These are phyloP conservation scores for Epichloe brachyelytri DNA, from an alignment of 2,329 filamentous ascomycete genomes.

Conservation along the genomic window DNA sequence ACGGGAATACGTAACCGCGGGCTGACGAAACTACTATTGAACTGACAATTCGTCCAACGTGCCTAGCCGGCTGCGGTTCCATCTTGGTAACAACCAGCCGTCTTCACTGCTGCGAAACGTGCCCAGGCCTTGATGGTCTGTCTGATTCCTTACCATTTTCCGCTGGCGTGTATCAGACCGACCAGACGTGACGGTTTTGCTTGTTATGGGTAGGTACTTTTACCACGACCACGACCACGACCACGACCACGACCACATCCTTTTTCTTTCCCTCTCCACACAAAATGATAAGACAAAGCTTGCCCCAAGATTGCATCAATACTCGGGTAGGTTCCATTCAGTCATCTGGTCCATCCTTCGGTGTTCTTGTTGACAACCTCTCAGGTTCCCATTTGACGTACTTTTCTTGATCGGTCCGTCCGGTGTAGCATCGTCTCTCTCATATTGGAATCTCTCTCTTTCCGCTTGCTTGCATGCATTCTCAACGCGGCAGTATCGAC, in stretches of 20 bases:
- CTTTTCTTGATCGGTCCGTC: background rate
- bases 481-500: background rate
- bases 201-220: too few species aligned
- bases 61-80: background rate
- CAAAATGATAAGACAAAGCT: background rate
- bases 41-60: background rate
- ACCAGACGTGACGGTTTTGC: too few species aligned
- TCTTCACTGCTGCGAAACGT: too few species aligned
- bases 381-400: conserved; percentile 1
- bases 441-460: too few species aligned
- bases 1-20: background rate
- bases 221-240: too few species aligned
- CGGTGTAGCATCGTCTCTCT: too few species aligned
- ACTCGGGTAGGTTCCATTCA: background rate
- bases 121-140: too few species aligned
- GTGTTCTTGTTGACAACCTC: background rate
- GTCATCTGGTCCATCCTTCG: background rate
- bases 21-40: background rate
- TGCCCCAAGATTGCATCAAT: background rate
- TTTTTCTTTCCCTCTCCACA: too few species aligned
- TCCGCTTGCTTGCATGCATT: background rate
- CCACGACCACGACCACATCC: too few species aligned
- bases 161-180: too few species aligned
- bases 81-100: background rate
- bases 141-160: too few species aligned